phyloP scores from a whole-genome alignment of 805 yeast genomes.

The Candida oleophila region DNA sequence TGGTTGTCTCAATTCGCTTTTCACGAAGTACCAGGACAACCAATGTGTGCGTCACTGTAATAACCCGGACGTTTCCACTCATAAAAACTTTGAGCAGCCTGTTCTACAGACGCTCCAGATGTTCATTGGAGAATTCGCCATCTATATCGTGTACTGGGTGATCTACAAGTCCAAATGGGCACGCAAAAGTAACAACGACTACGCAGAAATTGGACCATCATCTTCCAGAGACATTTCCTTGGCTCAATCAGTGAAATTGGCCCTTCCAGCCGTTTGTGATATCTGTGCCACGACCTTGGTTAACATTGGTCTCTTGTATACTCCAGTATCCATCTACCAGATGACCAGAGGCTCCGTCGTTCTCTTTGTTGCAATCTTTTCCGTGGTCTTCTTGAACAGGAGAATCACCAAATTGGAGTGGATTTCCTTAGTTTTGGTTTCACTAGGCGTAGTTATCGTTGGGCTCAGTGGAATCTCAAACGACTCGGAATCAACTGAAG shows the following conservation, averaged over 20 bases:
- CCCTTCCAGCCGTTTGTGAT: conserved; percentile 72
- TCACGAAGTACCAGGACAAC: conserved; percentile 74
- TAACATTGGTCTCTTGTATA: conserved; percentile 71
- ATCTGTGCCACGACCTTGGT: conserved; percentile 70
- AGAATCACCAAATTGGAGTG: conserved; percentile 62
- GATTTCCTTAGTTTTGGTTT: conserved; percentile 62
- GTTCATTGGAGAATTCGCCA: conserved; percentile 70
- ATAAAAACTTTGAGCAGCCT: conserved; percentile 66
- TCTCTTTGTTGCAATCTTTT: conserved; percentile 70
- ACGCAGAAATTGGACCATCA: conserved; percentile 30
- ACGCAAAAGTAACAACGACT: not conserved
- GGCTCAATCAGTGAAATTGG: conserved; percentile 18
- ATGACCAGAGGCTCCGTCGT: conserved; percentile 84
- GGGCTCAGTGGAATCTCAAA: conserved; percentile 63
- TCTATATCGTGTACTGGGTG: conserved; percentile 42
- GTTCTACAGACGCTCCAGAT: conserved; percentile 77
- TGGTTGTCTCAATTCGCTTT: conserved; percentile 71
- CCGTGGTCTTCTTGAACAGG: conserved; percentile 59
- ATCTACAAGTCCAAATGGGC: conserved; percentile 18
- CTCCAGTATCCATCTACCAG: conserved; percentile 79
- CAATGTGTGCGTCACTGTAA: conserved; percentile 64
- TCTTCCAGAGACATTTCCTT: not conserved
- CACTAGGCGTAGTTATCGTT: conserved; percentile 68
- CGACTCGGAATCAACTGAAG: conserved; percentile 11
- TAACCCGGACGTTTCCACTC: conserved; percentile 40